phyloP scores from a whole-genome alignment of 257 asterid species.

The Solanum sejunctum region DNA sequence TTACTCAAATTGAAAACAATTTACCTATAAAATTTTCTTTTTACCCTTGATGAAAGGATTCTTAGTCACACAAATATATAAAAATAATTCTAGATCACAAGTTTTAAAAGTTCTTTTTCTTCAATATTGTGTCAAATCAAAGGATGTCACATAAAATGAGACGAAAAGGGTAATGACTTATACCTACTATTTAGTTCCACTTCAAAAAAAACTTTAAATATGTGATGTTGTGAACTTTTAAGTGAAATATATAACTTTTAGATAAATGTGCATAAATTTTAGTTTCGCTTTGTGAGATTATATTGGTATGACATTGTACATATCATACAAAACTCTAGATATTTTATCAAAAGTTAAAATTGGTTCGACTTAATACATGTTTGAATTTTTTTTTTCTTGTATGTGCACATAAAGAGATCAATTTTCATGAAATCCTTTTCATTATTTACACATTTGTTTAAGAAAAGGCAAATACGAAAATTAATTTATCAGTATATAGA shows the following conservation, averaged over 20 bases:
- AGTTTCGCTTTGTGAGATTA: too few species aligned
- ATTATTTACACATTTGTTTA: background rate
- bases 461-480: background rate
- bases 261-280: background rate
- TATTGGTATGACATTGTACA: background rate
- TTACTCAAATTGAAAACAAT: too few species aligned
- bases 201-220: background rate
- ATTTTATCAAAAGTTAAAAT: background rate
- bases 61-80: too few species aligned
- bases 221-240: background rate
- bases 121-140: too few species aligned
- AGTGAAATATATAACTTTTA: background rate
- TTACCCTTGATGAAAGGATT: too few species aligned
- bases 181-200: background rate
- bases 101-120: too few species aligned
- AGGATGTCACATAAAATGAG: too few species aligned
- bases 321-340: too few species aligned
- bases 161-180: background rate
- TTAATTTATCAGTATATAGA: rapidly evolving
- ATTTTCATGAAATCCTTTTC: background rate
- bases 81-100: too few species aligned
- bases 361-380: background rate
- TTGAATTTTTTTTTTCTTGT: background rate
- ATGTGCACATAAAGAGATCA: background rate
- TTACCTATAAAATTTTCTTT: too few species aligned